phyloP scores from a whole-genome alignment of 768 basidiomycete genomes.

The Mycena amicta region DNA sequence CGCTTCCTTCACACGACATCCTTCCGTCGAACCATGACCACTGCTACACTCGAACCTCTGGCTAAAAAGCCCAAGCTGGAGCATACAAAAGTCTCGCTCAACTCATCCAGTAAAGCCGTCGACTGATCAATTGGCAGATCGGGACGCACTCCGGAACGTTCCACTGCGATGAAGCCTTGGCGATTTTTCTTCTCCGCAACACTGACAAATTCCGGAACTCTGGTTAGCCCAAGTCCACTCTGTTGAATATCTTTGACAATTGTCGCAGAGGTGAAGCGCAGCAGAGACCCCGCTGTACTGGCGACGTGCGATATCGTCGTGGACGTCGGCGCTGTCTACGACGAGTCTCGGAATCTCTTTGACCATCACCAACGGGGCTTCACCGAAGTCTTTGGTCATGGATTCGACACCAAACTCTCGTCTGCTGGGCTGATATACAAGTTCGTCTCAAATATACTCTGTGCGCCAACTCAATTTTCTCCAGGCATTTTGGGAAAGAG shows the following conservation, averaged over 20 bases:
- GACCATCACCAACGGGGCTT: slow-evolving; percentile 98
- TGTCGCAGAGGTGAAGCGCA: slow-evolving; percentile 68
- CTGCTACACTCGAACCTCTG: slow-evolving; percentile 25
- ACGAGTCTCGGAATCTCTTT: slow-evolving; percentile 74
- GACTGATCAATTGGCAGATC: slow-evolving; percentile 58
- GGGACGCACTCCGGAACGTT: slow-evolving; percentile 94
- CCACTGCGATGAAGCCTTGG: slow-evolving; percentile 96
- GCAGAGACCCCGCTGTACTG: slow-evolving; percentile 69
- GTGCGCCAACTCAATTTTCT: too few species aligned
- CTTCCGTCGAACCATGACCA: slow-evolving; percentile 20
- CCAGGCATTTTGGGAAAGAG: slow-evolving; percentile 86
- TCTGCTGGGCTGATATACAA: slow-evolving; percentile 96
- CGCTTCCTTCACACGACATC: neutral
- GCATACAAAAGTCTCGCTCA: slow-evolving; percentile 32
- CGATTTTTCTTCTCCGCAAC: slow-evolving; percentile 83
- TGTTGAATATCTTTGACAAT: neutral
- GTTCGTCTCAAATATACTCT: too few species aligned
- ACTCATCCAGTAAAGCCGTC: neutral
- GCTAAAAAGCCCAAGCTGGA: slow-evolving; percentile 37
- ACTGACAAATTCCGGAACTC: slow-evolving; percentile 77
- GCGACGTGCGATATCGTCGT: slow-evolving; percentile 91
- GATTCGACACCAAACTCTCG: slow-evolving; percentile 85
- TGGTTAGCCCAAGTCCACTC: slow-evolving; percentile 43
- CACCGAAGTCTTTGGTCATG: slow-evolving; percentile 84
- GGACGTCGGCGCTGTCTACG: slow-evolving; percentile 94